Percentiles rank a stretch among this genome's conserved stretches.
phyloP scores from a whole-genome alignment of 306 rosid species.

The Begonia masoniana region DNA sequence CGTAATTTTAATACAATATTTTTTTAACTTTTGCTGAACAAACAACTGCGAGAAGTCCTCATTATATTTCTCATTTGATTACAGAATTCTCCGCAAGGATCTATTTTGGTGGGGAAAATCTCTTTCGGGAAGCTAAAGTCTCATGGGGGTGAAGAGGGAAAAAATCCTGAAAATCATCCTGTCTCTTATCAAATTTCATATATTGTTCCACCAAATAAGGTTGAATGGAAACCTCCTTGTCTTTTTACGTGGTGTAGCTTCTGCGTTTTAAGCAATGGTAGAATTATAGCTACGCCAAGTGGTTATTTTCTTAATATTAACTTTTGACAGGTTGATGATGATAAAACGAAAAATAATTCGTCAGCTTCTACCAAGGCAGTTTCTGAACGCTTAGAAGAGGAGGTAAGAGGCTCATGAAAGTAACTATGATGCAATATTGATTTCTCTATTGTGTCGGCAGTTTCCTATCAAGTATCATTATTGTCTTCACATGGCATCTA shows the following conservation, averaged over 20 bases:
- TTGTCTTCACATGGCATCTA: no score
- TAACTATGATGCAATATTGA: neutral
- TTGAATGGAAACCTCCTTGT: slow-evolving; percentile 16
- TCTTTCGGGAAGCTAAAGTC: slow-evolving; percentile 65
- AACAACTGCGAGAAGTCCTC: no score
- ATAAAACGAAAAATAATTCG: slow-evolving; percentile 65
- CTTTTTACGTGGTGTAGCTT: neutral
- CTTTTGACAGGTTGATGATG: slow-evolving; percentile 58
- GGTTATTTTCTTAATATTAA: neutral
- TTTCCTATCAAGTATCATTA: no score
- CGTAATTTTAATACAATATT: neutral
- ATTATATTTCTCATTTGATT: slow-evolving; percentile 6
- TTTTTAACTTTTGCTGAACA: neutral
- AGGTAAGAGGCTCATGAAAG: slow-evolving; percentile 33
- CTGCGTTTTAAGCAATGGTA: no score
- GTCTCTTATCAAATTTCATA: slow-evolving; percentile 48
- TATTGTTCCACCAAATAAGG: slow-evolving; percentile 91
- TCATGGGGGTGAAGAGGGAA: slow-evolving; percentile 31
- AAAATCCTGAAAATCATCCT: slow-evolving; percentile 59
- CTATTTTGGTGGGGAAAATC: slow-evolving; percentile 72
- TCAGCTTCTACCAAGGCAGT: slow-evolving; percentile 40
- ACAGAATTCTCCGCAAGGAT: slow-evolving; percentile 72
- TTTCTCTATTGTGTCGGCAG: neutral
- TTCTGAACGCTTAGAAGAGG: slow-evolving; percentile 75
- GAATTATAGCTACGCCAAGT: no score